Conservation (phyloP, 306 rosid species). For the Cicer cuneatum region DNA sequence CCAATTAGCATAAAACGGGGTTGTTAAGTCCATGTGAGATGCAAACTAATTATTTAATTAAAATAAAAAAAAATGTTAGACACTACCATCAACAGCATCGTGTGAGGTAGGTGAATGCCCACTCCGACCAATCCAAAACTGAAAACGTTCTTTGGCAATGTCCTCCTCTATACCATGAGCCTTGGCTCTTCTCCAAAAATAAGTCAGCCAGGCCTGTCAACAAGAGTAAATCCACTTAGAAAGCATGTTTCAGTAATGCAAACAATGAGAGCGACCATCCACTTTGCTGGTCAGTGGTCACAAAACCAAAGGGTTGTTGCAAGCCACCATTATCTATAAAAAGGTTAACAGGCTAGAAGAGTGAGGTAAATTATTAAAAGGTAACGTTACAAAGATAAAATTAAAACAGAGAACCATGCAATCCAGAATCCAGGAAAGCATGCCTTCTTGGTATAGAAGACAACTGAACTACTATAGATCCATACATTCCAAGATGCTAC, state of each 20-base stretch:
- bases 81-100: conserved; percentile 87
- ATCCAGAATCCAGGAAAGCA: conserved; percentile 37
- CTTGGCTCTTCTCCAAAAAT: conserved; percentile 98
- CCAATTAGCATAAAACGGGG: conserved; percentile 13
- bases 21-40: conserved; percentile 17
- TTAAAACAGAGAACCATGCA: neutral
- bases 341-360: conserved; percentile 24
- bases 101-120: conserved; percentile 88
- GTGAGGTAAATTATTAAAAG: conserved; percentile 26
- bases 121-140: conserved; percentile 88
- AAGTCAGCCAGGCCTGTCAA: conserved; percentile 95
- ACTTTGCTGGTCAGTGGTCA: conserved; percentile 24
- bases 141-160: conserved; percentile 86
- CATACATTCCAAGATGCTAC: conserved; percentile 24
- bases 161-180: conserved; percentile 81
- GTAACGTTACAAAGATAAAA: conserved; percentile 13
- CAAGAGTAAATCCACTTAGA: conserved; percentile 32
- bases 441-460: conserved; percentile 3
- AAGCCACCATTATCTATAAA: conserved; percentile 35
- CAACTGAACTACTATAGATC: conserved; percentile 20
- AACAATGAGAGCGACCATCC: conserved; percentile 32
- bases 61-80: conserved; percentile 18
- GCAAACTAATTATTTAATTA: conserved; percentile 16
- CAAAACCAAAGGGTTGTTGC: conserved; percentile 19
- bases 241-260: conserved; percentile 40